phyloP scores from a whole-genome alignment of 176 grass and related monocot genomes.

The Alloteropsis semialata region DNA sequence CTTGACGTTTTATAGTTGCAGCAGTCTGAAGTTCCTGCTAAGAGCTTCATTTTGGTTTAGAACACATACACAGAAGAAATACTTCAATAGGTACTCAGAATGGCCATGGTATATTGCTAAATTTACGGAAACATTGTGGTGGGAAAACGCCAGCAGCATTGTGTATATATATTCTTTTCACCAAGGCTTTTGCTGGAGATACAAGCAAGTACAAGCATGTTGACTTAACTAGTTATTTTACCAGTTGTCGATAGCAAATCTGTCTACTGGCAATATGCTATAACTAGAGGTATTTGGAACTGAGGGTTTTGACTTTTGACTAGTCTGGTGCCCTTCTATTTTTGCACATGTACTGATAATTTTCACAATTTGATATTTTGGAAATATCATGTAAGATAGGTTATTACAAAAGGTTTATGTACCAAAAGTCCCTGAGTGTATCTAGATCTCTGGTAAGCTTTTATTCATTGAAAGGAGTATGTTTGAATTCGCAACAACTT shows the following conservation, averaged over 20 bases:
- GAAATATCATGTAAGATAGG: not conserved
- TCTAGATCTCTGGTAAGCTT: not conserved
- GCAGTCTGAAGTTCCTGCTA: conserved; percentile 19
- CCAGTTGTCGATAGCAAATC: conserved; percentile 30
- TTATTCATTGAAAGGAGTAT: too few relatives aligned
- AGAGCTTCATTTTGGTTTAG: conserved; percentile 38
- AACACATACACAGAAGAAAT: conserved; percentile 28
- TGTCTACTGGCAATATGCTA: conserved; percentile 2
- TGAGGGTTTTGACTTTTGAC: conserved; percentile 5
- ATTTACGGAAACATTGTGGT: not conserved
- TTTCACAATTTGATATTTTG: not conserved
- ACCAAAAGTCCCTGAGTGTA: not conserved
- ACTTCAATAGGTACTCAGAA: conserved; percentile 7
- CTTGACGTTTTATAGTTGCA: conserved; percentile 69
- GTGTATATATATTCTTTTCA: conserved; percentile 46
- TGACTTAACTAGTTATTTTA: conserved; percentile 16
- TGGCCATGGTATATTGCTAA: conserved; percentile 2
- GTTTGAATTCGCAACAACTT: not conserved
- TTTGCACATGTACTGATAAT: not conserved
- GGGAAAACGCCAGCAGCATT: not conserved
- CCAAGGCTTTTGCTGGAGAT: not conserved
- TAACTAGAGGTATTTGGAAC: not conserved
- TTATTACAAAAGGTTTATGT: not conserved
- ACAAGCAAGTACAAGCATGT: conserved; percentile 12
- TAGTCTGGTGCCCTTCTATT: not conserved